These are phyloP conservation scores for Phellinidium pouzarii DNA, from an alignment of 1,284 basidiomycete genomes.

Conservation along the genomic window DNA sequence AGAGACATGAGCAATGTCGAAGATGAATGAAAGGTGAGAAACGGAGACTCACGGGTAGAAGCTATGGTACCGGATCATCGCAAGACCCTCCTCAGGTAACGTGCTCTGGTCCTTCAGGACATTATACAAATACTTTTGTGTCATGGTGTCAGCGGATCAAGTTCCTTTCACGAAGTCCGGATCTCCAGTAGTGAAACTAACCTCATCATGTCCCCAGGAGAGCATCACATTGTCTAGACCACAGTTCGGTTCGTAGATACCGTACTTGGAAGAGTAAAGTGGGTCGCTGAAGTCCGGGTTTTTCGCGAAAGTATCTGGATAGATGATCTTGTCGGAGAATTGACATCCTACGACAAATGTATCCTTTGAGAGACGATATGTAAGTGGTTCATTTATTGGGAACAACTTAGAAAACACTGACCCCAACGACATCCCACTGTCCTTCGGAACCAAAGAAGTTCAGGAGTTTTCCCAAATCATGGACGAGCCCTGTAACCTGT, in stretches of 20 bases:
- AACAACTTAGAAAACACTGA: constrained; percentile 31
- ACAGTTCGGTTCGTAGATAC: constrained; percentile 78
- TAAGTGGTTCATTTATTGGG: not conserved
- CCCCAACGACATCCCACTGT: constrained; percentile 90
- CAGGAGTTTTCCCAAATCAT: constrained; percentile 83
- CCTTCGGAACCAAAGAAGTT: constrained; percentile 79
- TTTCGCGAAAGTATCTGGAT: constrained; percentile 70
- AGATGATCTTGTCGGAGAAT: constrained; percentile 79
- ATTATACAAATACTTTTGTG: constrained; percentile 55
- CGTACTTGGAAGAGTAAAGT: constrained; percentile 73
- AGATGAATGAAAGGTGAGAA: not conserved
- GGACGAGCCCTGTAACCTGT: constrained; percentile 74
- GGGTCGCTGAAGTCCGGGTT: constrained; percentile 74
- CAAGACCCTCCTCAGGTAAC: constrained; percentile 78
- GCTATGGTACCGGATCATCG: constrained; percentile 92
- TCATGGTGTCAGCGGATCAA: not conserved
- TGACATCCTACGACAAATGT: constrained; percentile 84
- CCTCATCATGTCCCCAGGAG: constrained; percentile 87
- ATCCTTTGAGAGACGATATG: constrained; percentile 42
- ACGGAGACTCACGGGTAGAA: constrained; percentile 69
- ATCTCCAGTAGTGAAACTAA: constrained; percentile 26
- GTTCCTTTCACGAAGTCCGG: not conserved
- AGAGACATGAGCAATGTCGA: constrained; percentile 6
- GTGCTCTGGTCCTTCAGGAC: constrained; percentile 71
- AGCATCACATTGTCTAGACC: constrained; percentile 89